Base-by-base conservation (phyloP, 2,329 filamentous ascomycete genomes). In the Shiraia bambusicola region DNA sequence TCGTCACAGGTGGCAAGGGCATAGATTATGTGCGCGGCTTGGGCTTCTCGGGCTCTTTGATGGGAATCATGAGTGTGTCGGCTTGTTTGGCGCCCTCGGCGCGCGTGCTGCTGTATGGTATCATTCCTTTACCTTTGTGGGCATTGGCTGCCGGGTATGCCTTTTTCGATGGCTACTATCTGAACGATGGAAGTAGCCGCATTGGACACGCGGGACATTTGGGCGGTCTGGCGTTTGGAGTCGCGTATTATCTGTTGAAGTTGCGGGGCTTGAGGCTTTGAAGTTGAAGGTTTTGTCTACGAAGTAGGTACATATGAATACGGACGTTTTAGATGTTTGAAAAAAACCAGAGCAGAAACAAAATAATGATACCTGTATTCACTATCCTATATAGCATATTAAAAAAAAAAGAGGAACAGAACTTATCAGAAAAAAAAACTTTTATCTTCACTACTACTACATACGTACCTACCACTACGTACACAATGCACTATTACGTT, bases 151-250 rank as follows among this genome's bases (percentile, higher is more conserved):
- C 47, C 0, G 63, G 56, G 1, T 75, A 69, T 47, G 63, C 66
- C 1, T 53, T 59, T 0, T 56, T 66, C 26, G 73, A 76, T 53
- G 55, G 63, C 2, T 73, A 65, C 45, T 65, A 62, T 44, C 28
- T 75, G 26, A 60, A 69, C 37, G 47, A 52, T 26, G 32, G 48
- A 4, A 55, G 44, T 8, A 60, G 52, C 13, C 43, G 35, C 4
- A 47, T 68, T 7, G 72, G 57, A 4, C 74, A 76, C 59, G 59
- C 66, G 13, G 73, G 71, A 6, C 74, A 76, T 63, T 40, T 76
- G 11, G 73, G 74, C 4, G 74, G 73, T 0, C 37, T 65, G 14
- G 58, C 58, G 0, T 74, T 71, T 51, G 74, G 73, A 0, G 36
- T 58, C 11, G 29, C 51, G 13, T 68, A 66, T 37, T 68, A 61